Evolutionary conservation across 2,329 filamentous ascomycete species (phyloP).

Genomic region (Sclerotinia subarctica): DNA sequence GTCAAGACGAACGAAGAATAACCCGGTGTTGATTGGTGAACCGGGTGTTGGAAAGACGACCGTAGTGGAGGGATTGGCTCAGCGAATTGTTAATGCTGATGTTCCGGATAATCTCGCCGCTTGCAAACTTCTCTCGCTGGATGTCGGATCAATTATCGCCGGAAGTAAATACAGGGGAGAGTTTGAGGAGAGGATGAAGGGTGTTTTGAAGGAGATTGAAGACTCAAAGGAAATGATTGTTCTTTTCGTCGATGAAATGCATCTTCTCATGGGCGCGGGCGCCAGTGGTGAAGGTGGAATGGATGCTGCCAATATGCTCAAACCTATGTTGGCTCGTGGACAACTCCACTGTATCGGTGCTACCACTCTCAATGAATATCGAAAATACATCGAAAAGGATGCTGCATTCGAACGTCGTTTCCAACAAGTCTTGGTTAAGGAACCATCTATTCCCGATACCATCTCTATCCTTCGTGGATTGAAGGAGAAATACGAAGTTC

Average conservation of each 20-base stretch:
- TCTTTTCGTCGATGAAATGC: constrained; percentile 97
- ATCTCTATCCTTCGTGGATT: constrained; percentile 97
- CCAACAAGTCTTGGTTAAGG: constrained; percentile 96
- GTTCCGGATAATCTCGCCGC: constrained; percentile 92
- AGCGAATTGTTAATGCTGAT: constrained; percentile 93
- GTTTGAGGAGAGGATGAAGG: constrained; percentile 99
- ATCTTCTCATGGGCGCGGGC: constrained; percentile 96
- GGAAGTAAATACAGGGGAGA: constrained; percentile 98
- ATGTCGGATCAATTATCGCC: constrained; percentile 91
- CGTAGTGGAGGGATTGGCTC: constrained; percentile 91
- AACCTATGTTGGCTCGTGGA: constrained; percentile 95
- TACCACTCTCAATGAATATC: constrained; percentile 90
- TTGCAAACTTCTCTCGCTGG: constrained; percentile 90
- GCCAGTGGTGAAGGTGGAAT: constrained; percentile 94
- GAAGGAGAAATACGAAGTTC: constrained; percentile 97
- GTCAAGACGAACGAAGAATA: constrained; percentile 95
- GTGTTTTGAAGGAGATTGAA: constrained; percentile 93
- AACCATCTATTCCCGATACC: constrained; percentile 83
- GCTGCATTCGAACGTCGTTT: constrained; percentile 97
- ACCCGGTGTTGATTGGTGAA: constrained; percentile 95
- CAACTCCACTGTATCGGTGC: constrained; percentile 98
- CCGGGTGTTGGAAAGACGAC: constrained; percentile 98
- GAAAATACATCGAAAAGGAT: constrained; percentile 99
- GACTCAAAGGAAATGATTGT: constrained; percentile 96
- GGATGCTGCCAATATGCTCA: constrained; percentile 96